A percentile compares a stretch with the other conserved stretches of the same genome.
These are phyloP conservation scores for Oryza meyeriana DNA, from an alignment of 176 grass and related monocot genomes.

Conservation along the genomic window DNA sequence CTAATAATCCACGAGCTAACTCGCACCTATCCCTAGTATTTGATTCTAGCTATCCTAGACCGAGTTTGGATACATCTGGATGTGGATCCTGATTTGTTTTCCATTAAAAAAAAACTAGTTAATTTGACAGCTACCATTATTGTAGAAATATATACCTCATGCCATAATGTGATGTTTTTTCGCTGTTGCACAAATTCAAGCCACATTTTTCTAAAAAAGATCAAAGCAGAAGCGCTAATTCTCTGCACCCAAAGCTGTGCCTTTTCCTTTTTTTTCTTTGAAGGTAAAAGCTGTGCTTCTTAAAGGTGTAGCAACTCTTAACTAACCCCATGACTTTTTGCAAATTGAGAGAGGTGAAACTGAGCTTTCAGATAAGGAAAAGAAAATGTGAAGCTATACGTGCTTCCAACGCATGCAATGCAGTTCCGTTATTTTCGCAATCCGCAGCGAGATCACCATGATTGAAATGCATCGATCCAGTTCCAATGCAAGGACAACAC, in stretches of 20 bases:
- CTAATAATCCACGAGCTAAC: too few relatives aligned
- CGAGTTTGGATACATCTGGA: too few relatives aligned
- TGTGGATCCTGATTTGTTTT: too few relatives aligned
- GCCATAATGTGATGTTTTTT: neutral
- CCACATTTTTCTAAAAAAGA: neutral
- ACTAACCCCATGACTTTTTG: constrained; percentile 11
- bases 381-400: neutral
- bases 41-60: too few relatives aligned
- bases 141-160: too few relatives aligned
- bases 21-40: too few relatives aligned
- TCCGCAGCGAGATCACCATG: neutral
- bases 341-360: constrained; percentile 2
- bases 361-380: constrained; percentile 20
- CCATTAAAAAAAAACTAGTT: too few relatives aligned
- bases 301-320: constrained; percentile 26
- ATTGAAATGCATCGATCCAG: neutral
- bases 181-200: neutral
- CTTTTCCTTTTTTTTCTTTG: too few relatives aligned
- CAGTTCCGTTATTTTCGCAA: neutral
- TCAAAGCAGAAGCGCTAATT: neutral
- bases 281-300: constrained; percentile 9
- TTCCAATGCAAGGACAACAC: neutral
- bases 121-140: too few relatives aligned
- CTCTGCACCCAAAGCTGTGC: neutral
- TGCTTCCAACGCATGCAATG: neutral